Evolutionary conservation across 805 yeast genomes (phyloP), one percentile per base, ranked within the genome.

Genomic region (Sporopachydermia lactativora): DNA sequence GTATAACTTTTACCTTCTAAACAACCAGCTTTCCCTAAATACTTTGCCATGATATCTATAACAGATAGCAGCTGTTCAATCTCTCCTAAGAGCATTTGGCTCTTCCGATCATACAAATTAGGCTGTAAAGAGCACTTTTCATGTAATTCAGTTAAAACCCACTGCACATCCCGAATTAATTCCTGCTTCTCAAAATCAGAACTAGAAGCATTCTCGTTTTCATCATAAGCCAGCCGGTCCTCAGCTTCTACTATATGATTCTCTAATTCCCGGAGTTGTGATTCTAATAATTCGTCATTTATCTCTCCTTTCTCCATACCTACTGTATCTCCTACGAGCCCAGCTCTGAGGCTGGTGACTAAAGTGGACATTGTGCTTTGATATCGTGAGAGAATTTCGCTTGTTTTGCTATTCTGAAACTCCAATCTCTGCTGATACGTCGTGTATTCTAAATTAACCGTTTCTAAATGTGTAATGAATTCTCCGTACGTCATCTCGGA

Each of bases 401-500:
- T n/a, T 18, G 41, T 37, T 36, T 47, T 42, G 4, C 37, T 17
- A 14, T 46, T 47, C 14, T 41, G 24, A 24, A 46, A 48, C 36
- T 45, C 39, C 8, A 47, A 41, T 34, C 42, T 39, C 34, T 50
- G 53, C 18, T 47, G 42, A 36, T 47, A 47, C 6, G 45, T 38
- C 31, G 41, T 40, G 4, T 49, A 42, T 18, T 43, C 35, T 14
- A 50, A 19, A 24, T 49, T 50, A 24, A n/a, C 8, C 8, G 8
- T 24, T n/a, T 24, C 31, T 8, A 24, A n/a, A n/a, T 24, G n/a
- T 24, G n/a, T 8, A 24, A 24, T n/a, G n/a, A 24, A 24, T n/a
- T 24, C 31, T n/a, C n/a, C 31, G n/a, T 24, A 24, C 13, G 31
- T 8, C 31, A 24, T 24, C 8, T 24, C 31, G n/a, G n/a, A n/a